Evolutionary conservation across 2,329 filamentous ascomycete genomes (phyloP), one percentile per base, ranked within the genome.

Genomic region (Colletotrichum cordylinicola): DNA sequence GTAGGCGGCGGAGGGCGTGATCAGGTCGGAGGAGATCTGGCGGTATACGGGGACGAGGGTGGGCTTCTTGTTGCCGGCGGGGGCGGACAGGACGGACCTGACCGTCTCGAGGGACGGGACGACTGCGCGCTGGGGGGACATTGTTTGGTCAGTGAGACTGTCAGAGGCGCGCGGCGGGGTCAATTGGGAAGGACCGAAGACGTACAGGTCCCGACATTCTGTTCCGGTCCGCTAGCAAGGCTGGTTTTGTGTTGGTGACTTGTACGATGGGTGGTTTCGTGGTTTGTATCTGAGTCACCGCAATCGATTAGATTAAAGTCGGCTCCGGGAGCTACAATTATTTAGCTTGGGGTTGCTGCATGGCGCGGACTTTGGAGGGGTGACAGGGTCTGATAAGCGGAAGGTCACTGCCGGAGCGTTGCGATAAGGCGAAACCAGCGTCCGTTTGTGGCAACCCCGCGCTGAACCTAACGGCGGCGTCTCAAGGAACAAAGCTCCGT

Each of bases 1-100:
- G 85, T 98, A 99, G 80, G 98, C 96, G 77, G 95, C 92, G n/a
- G 95, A 96, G 4, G 97, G 97, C 2, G 96, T 99, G 84, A 98
- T 91, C 79, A 98, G 93, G 85, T 98, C 96, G 80, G 96, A 96
- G 8, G 95, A 93, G 80, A 98, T 95, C 78, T 96, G 95, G 31
- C 94, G 93, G 85, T 93, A 96, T 56, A 98, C 85, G 3, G 96
- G 95, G 10, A 98, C 91, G 77, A 98, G 91, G 80, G 97, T 98
- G 16, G 93, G 84, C 78, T 84, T 82, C 78, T 84, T 81, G 61
- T 76, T 79, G 66, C 76, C 79, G 21, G 68, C 68, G 24, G 79
- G 75, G 48, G 81, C 80, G 37, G 79, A 31, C 73, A 90, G 81
- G 70, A 89, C 80, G 60, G 85, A 83, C 75, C 83, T 84, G 70